These are phyloP conservation scores for Boletus sp. DNA, from an alignment of 768 basidiomycete genomes.

Conservation along the genomic window DNA sequence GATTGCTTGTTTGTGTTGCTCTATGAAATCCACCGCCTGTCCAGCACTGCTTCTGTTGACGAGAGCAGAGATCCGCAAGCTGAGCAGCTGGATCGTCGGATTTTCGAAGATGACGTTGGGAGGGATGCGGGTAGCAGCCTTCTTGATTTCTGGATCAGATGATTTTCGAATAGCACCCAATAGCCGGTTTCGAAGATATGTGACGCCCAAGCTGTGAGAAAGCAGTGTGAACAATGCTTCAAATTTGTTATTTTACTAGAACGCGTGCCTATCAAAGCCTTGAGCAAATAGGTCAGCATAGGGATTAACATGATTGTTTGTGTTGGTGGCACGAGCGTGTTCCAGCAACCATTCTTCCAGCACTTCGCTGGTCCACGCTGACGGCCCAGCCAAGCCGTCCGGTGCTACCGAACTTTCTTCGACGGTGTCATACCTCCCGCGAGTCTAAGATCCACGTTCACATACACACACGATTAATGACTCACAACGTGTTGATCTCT, in stretches of 20 bases:
- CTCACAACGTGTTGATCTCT: slow-evolving; percentile 49
- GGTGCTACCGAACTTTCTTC: slow-evolving; percentile 24
- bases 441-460: background rate
- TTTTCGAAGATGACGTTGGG: slow-evolving; percentile 36
- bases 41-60: background rate
- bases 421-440: slow-evolving; percentile 31
- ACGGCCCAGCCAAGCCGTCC: slow-evolving; percentile 21
- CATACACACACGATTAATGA: background rate
- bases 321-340: slow-evolving; percentile 17
- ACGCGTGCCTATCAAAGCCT: too few species aligned
- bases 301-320: slow-evolving; percentile 2
- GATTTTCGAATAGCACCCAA: slow-evolving; percentile 30
- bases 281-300: too few species aligned
- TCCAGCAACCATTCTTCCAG: slow-evolving; percentile 29
- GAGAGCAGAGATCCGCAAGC: slow-evolving; percentile 17
- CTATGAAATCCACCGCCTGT: background rate
- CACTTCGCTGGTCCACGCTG: slow-evolving; percentile 19
- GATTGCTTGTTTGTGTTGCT: slow-evolving; percentile 25
- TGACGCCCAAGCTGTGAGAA: slow-evolving; percentile 8
- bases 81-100: slow-evolving; percentile 39
- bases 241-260: too few species aligned
- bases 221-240: slow-evolving; percentile 7
- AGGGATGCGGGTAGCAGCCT: slow-evolving; percentile 26
- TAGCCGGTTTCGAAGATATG: slow-evolving; percentile 25
- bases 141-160: slow-evolving; percentile 24